Evolutionary conservation across 1,139 yeast species (phyloP).

Genomic region (Nadsonia starkeyi-henricii): DNA sequence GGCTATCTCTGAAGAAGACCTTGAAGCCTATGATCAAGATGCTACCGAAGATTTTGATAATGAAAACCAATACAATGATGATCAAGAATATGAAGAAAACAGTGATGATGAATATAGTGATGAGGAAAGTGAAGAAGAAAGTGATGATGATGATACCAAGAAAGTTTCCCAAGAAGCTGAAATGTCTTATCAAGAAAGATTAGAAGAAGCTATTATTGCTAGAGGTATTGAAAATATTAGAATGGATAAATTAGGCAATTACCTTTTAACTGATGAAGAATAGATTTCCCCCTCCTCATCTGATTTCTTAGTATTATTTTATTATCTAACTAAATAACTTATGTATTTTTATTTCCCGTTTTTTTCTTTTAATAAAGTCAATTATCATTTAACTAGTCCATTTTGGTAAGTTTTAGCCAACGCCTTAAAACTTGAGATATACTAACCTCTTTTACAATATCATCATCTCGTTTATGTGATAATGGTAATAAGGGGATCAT

Average conservation of each 20-base stretch:
- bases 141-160: conserved; percentile 24
- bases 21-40: conserved; percentile 22
- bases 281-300: neutral
- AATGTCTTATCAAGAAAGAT: conserved; percentile 18
- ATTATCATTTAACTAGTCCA: too few species aligned
- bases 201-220: conserved; percentile 26
- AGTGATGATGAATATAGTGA: conserved; percentile 13
- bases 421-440: neutral
- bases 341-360: too few species aligned
- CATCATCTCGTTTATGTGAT: neutral
- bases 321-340: neutral
- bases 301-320: neutral
- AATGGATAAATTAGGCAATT: conserved; percentile 73
- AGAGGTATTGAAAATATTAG: conserved; percentile 65
- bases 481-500: neutral
- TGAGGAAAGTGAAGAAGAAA: conserved; percentile 18
- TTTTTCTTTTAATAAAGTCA: too few species aligned
- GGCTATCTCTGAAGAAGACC: conserved; percentile 29
- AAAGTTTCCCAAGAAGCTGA: conserved; percentile 16
- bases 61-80: conserved; percentile 17
- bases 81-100: conserved; percentile 13
- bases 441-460: neutral
- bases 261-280: conserved; percentile 38
- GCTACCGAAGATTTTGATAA: conserved; percentile 24
- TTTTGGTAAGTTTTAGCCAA: neutral